Evolutionary conservation across 257 asterid genomes (phyloP), one percentile per base, ranked within the genome.

Genomic region (Agastache rugosa): DNA sequence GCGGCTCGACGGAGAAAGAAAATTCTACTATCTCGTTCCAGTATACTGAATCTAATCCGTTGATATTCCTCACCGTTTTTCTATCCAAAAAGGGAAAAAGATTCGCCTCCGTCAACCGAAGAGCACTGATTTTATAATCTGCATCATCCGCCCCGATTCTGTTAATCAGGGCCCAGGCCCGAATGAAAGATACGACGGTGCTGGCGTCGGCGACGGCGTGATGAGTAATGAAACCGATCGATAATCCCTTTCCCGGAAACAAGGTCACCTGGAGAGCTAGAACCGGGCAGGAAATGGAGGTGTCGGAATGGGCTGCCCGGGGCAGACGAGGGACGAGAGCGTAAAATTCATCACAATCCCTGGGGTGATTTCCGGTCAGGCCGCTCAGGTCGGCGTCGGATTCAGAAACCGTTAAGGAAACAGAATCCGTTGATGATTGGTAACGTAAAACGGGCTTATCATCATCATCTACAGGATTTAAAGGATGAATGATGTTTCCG

Each of bases 211-310:
- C 68, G 6, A 17, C 48, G 16, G 20, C 27, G 45, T 83, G 87
- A 48, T 60, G 77, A 17, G 69, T 27, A 0, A 44, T 31, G 1
- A 68, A 45, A 6, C 87, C 87, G 5, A 83, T 29, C 3, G 72
- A 74, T 1, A 83, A 1, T 0, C 85, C 87, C 5, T 3, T 19
- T 5, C 55, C 76, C 0, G 85, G 81, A 37, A 83, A 83, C 2
- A 80, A 45, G 1, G 85, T 83, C 11, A 72, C 83, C 37, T 80
- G 79, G 27, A 81, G 22, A 10, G 84, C 82, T 1, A 77, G 5
- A 34, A 77, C 58, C 6, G 87, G 80, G 66, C 20, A 10, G 2
- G 37, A 2, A n/a, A 29, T n/a, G 4, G 11, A 45, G 22, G 37
- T 11, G 1, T 17, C 41, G 1, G 44, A 55, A 25, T 6, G 44